phyloP scores from a whole-genome alignment of 345 rosid genomes.

The Aquilaria yunnanensis region DNA sequence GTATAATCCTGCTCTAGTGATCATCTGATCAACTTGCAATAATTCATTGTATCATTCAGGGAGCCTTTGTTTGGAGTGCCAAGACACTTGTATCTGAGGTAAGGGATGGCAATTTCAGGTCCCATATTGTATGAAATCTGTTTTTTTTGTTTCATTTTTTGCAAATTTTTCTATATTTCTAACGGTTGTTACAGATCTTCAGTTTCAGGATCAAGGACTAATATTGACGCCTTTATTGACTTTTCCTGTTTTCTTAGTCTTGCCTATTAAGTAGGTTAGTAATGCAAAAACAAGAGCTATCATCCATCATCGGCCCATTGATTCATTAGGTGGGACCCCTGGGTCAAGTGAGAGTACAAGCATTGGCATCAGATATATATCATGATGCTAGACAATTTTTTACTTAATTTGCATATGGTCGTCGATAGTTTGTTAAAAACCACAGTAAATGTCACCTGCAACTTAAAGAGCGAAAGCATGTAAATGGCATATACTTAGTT shows the following conservation, averaged over 20 bases:
- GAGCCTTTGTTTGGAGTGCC: slow-evolving; percentile 93
- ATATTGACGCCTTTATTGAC: background rate
- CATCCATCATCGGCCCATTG: slow-evolving; percentile 1
- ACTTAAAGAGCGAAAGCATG: too few relatives aligned
- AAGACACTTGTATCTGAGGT: slow-evolving; percentile 93
- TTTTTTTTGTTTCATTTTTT: background rate
- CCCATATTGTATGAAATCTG: background rate
- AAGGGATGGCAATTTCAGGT: slow-evolving; percentile 15
- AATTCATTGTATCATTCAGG: slow-evolving; percentile 35
- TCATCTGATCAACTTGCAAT: slow-evolving; percentile 14
- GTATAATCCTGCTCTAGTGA: slow-evolving; percentile 5
- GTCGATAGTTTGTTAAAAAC: too few relatives aligned
- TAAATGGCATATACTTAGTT: too few relatives aligned
- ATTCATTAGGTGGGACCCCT: background rate
- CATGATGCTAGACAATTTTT: too few relatives aligned
- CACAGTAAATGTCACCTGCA: too few relatives aligned
- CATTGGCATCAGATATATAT: too few relatives aligned
- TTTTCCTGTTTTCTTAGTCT: background rate
- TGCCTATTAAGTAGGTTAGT: slow-evolving; percentile 2
- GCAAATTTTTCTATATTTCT: background rate
- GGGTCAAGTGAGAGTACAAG: too few relatives aligned
- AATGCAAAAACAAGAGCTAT: background rate
- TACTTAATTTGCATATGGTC: too few relatives aligned
- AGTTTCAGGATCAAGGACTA: background rate
- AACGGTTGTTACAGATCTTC: slow-evolving; percentile 1